These are phyloP conservation scores for Globisporangium spinosum DNA, from an alignment of 352 stramenopile species.

Conservation along the genomic window DNA sequence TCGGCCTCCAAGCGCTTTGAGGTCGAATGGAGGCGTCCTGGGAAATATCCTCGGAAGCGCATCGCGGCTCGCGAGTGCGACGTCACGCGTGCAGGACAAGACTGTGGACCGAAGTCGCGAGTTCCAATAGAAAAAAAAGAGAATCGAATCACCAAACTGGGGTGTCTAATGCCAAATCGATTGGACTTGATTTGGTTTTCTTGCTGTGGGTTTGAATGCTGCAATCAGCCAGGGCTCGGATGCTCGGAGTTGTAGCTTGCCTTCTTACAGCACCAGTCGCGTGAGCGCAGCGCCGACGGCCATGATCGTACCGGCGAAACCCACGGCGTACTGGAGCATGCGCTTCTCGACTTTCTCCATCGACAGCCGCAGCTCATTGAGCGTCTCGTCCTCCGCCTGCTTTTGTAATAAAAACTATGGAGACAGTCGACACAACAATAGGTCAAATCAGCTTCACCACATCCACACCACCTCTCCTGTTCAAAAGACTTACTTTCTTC, in stretches of 20 bases:
- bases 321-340: conserved; percentile 85
- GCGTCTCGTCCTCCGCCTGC: conserved; percentile 82
- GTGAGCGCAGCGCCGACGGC: conserved; percentile 72
- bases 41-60: conserved; percentile 65
- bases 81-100: conserved; percentile 60
- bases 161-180: not conserved
- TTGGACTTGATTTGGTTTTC: not conserved
- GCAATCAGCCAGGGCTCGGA: not conserved
- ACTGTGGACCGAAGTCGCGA: conserved; percentile 34
- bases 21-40: conserved; percentile 33
- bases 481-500: conserved; percentile 43
- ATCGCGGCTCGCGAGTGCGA: conserved; percentile 58
- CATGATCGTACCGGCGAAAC: conserved; percentile 87
- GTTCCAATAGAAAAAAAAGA: conserved; percentile 19
- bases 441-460: not conserved
- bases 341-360: conserved; percentile 90
- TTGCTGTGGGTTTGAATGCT: not conserved
- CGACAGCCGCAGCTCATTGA: conserved; percentile 82
- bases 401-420: conserved; percentile 78
- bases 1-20: conserved; percentile 13
- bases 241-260: not conserved
- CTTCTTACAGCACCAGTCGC: conserved; percentile 62
- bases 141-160: not conserved
- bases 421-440: no score
- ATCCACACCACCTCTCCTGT: not conserved